Evolutionary conservation across 495 filamentous ascomycete species (phyloP).

Genomic region (Alectoria sarmentosa): DNA sequence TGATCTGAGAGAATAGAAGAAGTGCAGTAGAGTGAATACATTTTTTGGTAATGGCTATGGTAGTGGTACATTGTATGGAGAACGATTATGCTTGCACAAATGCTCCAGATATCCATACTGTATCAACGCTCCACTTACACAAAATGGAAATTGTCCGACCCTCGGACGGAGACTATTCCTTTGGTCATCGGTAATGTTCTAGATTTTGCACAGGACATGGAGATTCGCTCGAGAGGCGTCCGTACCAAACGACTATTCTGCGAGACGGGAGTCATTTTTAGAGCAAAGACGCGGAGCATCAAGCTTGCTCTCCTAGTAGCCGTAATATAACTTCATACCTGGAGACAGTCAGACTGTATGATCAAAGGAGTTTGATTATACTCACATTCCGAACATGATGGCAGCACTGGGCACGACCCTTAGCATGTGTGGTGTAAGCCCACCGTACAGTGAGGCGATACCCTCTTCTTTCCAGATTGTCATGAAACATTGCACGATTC

Average conservation of each 20-base stretch:
- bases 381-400: constrained; percentile 86
- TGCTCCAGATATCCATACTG: neutral
- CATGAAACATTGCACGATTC: constrained; percentile 48
- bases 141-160: neutral
- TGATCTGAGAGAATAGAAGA: neutral
- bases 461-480: constrained; percentile 51
- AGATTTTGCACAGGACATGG: neutral
- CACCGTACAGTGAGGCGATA: constrained; percentile 49
- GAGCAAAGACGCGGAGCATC: neutral
- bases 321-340: constrained; percentile 64
- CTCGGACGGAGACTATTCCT: neutral
- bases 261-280: neutral
- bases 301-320: constrained; percentile 32
- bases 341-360: constrained; percentile 2
- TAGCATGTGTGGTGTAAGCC: constrained; percentile 52
- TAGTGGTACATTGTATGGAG: neutral
- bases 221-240: neutral
- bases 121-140: neutral
- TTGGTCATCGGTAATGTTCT: no score
- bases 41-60: neutral
- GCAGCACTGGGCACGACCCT: constrained; percentile 73
- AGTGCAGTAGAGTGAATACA: neutral
- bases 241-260: neutral
- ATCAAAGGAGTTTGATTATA: neutral
- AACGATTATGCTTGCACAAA: neutral